phyloP scores from a whole-genome alignment of 2,329 filamentous ascomycete genomes.

The Colletotrichum sp. region DNA sequence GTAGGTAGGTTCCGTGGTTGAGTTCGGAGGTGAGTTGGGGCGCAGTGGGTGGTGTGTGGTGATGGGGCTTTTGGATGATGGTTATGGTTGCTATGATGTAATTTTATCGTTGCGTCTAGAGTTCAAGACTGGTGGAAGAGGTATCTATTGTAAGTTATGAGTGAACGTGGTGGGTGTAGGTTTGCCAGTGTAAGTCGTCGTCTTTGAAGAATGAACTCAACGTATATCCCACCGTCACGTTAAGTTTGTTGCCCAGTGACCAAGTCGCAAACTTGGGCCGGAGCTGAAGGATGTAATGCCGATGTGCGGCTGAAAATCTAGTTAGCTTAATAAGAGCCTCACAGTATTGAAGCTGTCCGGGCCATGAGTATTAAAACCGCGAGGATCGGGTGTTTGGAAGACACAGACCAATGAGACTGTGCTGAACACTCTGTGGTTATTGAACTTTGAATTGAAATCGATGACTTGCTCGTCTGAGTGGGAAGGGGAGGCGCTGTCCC shows the following conservation, averaged over 20 bases:
- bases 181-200: not conserved
- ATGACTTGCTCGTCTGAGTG: not conserved
- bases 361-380: not conserved
- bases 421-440: no score
- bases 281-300: no score
- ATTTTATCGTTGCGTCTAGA: not conserved
- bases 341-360: not conserved
- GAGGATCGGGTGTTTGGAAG: not conserved
- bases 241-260: no score
- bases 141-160: no score
- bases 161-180: no score
- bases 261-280: not conserved
- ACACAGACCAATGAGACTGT: not conserved
- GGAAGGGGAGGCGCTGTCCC: not conserved
- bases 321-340: not conserved
- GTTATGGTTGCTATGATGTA: not conserved
- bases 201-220: not conserved
- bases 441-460: not conserved
- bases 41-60: not conserved
- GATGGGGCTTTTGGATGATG: not conserved
- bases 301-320: no score
- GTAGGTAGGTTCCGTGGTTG: not conserved
- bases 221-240: no score
- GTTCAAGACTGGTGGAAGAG: not conserved
- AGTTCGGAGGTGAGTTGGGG: not conserved